These are phyloP conservation scores for Colletotrichum abscissum DNA, from an alignment of 2,329 filamentous ascomycete species.

Conservation along the genomic window DNA sequence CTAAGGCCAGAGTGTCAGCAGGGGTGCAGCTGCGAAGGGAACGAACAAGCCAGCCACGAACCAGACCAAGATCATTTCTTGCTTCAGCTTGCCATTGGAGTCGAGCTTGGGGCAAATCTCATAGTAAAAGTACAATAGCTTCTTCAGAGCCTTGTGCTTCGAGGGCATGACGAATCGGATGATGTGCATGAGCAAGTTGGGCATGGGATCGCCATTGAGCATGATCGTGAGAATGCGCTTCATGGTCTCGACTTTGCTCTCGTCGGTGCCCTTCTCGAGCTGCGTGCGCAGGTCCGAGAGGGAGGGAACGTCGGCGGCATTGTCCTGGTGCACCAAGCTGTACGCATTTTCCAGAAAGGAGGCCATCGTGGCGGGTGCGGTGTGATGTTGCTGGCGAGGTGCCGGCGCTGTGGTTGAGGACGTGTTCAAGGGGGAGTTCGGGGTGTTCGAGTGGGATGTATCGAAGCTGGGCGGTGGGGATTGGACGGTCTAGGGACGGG, in stretches of 20 bases:
- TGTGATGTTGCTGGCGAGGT: constrained; percentile 35
- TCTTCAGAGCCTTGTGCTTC: constrained; percentile 96
- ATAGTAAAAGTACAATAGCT: constrained; percentile 98
- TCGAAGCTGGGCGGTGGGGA: constrained; percentile 37
- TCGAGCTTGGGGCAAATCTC: constrained; percentile 98
- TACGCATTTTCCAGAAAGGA: constrained; percentile 95
- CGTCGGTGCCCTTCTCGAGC: constrained; percentile 93
- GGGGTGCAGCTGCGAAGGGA: constrained; percentile 3
- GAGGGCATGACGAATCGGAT: constrained; percentile 99
- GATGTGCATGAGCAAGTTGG: constrained; percentile 97
- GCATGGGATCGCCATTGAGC: constrained; percentile 98
- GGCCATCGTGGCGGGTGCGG: constrained; percentile 75
- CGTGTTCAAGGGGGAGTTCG: constrained; percentile 31
- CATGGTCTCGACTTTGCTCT: constrained; percentile 94
- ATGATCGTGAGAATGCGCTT: constrained; percentile 96
- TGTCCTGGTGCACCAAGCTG: constrained; percentile 98
- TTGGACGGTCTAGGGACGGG: constrained; percentile 34
- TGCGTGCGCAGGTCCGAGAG: constrained; percentile 92
- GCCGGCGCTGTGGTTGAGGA: constrained; percentile 38
- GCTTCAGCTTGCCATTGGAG: constrained; percentile 91
- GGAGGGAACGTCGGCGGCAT: constrained; percentile 90
- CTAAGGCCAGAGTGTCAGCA: constrained; percentile 57
- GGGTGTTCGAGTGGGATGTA: constrained; percentile 34
- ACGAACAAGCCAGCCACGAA: constrained; percentile 54
- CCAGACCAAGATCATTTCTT: constrained; percentile 99